Evolutionary conservation across 176 grass and related monocot species (phyloP).

Genomic region (Saccharum officinarum): DNA sequence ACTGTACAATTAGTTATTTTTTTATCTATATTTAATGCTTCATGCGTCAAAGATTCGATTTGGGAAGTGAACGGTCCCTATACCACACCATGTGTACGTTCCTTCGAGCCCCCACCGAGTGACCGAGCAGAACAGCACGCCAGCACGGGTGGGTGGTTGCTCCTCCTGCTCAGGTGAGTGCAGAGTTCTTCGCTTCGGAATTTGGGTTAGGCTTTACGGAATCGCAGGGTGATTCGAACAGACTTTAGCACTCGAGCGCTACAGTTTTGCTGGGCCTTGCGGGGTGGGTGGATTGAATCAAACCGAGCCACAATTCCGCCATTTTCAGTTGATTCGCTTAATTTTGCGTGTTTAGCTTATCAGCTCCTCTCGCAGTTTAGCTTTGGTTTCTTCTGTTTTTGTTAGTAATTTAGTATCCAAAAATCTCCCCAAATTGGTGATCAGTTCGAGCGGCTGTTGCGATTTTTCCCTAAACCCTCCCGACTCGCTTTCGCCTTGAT

Average conservation of each 20-base stretch:
- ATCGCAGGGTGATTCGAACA: background rate
- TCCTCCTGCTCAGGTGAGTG: slow-evolving; percentile 7
- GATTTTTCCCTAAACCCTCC: background rate
- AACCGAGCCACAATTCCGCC: background rate
- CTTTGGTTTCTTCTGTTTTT: background rate
- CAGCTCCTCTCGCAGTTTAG: background rate
- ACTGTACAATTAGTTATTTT: no score
- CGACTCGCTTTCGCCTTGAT: background rate
- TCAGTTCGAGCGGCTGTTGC: background rate
- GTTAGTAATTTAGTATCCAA: background rate
- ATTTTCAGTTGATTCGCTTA: background rate
- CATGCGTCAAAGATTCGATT: no score
- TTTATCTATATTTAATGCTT: no score
- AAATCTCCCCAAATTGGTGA: background rate
- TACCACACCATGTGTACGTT: no score
- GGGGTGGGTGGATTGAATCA: background rate
- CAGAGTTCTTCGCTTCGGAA: background rate
- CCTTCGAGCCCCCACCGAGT: no score
- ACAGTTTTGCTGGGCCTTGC: background rate
- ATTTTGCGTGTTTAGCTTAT: background rate
- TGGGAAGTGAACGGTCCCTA: no score
- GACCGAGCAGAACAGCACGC: background rate
- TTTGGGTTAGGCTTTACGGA: background rate
- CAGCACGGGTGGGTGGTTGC: background rate
- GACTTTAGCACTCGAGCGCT: background rate